Conservation (phyloP, 371 early-diverging fungal species). For the Rhizopus sp. region DNA sequence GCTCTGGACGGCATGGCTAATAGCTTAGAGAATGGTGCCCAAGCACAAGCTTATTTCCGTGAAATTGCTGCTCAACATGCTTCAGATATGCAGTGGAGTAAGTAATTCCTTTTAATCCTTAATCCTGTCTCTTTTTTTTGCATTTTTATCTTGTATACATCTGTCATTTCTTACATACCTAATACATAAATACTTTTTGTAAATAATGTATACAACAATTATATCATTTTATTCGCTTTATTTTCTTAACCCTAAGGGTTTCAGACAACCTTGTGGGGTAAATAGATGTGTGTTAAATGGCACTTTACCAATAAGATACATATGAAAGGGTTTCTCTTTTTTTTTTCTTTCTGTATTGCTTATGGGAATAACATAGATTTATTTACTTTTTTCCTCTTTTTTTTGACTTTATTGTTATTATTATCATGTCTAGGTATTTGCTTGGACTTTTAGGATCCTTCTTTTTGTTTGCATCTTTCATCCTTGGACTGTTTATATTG, state of each 20-base stretch:
- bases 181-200: too few relatives aligned
- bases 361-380: too few relatives aligned
- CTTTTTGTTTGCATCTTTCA: constrained; percentile 21
- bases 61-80: constrained; percentile 43
- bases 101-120: background rate
- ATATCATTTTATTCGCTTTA: too few relatives aligned
- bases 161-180: too few relatives aligned
- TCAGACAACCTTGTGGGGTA: background rate
- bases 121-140: too few relatives aligned
- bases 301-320: background rate
- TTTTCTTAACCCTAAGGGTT: too few relatives aligned
- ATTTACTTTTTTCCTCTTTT: background rate
- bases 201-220: too few relatives aligned
- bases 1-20: constrained; percentile 40
- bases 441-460: constrained; percentile 8
- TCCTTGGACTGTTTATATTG: constrained; percentile 36
- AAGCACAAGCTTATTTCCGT: constrained; percentile 45
- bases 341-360: background rate
- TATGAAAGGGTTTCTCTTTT: background rate
- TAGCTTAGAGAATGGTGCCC: constrained; percentile 34
- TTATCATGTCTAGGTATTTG: background rate
- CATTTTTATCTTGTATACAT: too few relatives aligned
- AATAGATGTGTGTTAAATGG: background rate
- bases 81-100: constrained; percentile 23
- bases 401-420: background rate